phyloP scores from a whole-genome alignment of 257 asterid genomes.

The Solanum chilense region DNA sequence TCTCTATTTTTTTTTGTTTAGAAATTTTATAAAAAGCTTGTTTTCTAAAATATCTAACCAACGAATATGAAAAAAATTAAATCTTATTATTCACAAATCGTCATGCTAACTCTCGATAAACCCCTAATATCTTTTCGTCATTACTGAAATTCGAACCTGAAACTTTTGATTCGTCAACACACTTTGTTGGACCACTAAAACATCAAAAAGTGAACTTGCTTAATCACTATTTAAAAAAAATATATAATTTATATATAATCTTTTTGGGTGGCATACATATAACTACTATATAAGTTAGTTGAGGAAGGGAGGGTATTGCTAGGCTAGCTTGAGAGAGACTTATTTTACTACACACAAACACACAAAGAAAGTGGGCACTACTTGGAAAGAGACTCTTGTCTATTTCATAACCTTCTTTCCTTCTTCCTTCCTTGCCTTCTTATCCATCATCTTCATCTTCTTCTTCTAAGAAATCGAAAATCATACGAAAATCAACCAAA shows the following conservation, averaged over 20 bases:
- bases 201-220: background rate
- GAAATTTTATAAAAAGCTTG: too few species aligned
- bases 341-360: slow-evolving; percentile 10
- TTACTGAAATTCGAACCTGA: background rate
- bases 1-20: too few species aligned
- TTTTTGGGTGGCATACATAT: background rate
- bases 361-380: slow-evolving; percentile 8
- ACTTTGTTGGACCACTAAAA: background rate
- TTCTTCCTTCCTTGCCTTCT: slow-evolving; percentile 10
- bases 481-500: background rate
- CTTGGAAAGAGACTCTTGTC: slow-evolving; percentile 30
- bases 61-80: background rate
- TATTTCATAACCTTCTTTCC: slow-evolving; percentile 4
- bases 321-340: slow-evolving; percentile 17
- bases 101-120: too few species aligned
- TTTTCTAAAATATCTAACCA: too few species aligned
- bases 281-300: background rate
- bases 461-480: background rate
- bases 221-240: background rate
- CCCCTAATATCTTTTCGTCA: too few species aligned
- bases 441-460: background rate
- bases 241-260: background rate
- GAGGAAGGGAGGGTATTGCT: slow-evolving; percentile 6
- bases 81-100: too few species aligned
- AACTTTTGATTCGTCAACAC: background rate